Percentiles rank a stretch among this genome's conserved stretches.
Conservation (phyloP, 2,329 filamentous ascomycete genomes). For the Beauveria pseudobassiana region DNA sequence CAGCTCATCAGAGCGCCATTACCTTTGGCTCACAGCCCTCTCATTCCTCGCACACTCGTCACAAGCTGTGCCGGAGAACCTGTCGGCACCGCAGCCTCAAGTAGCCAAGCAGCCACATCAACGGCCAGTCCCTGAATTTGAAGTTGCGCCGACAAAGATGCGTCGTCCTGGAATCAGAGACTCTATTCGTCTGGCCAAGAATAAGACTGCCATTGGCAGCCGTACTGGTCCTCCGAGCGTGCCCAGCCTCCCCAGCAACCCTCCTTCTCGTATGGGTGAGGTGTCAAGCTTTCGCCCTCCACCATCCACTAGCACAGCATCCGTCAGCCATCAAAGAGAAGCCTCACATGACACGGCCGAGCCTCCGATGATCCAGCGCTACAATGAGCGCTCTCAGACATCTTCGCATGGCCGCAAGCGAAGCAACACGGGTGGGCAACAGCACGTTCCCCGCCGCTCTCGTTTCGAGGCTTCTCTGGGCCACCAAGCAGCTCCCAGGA, state of each 20-base stretch:
- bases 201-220: conserved; percentile 37
- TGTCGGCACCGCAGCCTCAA: conserved; percentile 42
- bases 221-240: conserved; percentile 44
- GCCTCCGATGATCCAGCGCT: conserved; percentile 64
- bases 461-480: conserved; percentile 72
- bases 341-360: conserved; percentile 56
- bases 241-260: conserved; percentile 35
- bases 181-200: conserved; percentile 83
- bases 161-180: conserved; percentile 63
- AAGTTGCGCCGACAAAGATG: conserved; percentile 38
- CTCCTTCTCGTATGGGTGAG: conserved; percentile 30
- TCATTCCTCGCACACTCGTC: conserved; percentile 91
- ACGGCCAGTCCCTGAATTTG: conserved; percentile 45
- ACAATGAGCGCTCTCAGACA: conserved; percentile 47
- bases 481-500: conserved; percentile 33
- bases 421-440: conserved; percentile 76
- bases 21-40: conserved; percentile 87
- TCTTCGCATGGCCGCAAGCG: conserved; percentile 68
- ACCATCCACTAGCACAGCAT: conserved; percentile 32
- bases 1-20: conserved; percentile 73
- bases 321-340: conserved; percentile 35
- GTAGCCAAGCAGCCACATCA: conserved; percentile 18
- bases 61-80: conserved; percentile 69
- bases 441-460: conserved; percentile 53
- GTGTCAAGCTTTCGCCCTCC: conserved; percentile 28